A percentile compares a stretch with the other conserved stretches of the same genome.
Evolutionary conservation across 345 rosid species (phyloP).

Genomic region (Bruguiera gymnorhiza): DNA sequence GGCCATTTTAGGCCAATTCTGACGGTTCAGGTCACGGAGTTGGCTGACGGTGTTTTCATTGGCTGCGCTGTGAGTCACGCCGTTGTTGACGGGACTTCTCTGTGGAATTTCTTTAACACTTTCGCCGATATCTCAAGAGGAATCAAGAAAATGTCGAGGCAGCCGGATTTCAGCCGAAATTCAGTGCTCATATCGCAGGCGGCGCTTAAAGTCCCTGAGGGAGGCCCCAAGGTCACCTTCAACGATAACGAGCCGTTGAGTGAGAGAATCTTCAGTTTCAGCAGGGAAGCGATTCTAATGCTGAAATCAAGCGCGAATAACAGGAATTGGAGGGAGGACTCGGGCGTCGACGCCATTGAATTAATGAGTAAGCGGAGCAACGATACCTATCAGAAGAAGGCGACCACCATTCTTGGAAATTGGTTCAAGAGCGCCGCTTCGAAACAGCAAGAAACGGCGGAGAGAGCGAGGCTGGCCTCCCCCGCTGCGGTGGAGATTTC

Average conservation of each 20-base stretch:
- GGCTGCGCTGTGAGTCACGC: conserved; percentile 79
- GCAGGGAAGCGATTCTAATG: conserved; percentile 52
- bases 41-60: conserved; percentile 71
- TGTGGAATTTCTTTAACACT: conserved; percentile 90
- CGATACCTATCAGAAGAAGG: conserved; percentile 39
- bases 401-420: conserved; percentile 35
- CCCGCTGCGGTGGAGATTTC: conserved; percentile 50
- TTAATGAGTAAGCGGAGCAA: conserved; percentile 62
- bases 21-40: conserved; percentile 82
- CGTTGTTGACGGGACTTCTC: conserved; percentile 79
- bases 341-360: conserved; percentile 45
- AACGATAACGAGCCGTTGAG: conserved; percentile 58
- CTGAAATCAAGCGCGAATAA: conserved; percentile 64
- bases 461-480: conserved; percentile 16
- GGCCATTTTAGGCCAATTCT: conserved; percentile 75
- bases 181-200: conserved; percentile 62
- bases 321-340: conserved; percentile 18
- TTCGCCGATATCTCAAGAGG: conserved; percentile 74
- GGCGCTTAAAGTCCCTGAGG: conserved; percentile 57
- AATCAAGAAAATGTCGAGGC: conserved; percentile 29
- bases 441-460: conserved; percentile 18
- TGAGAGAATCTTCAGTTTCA: conserved; percentile 87
- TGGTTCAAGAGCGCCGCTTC: conserved; percentile 35
- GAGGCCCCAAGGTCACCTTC: conserved; percentile 75
- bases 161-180: conserved; percentile 64